Evolutionary conservation across 139 green algal species (phyloP), one percentile per base, ranked within the genome.

Genomic region (Penium margaritaceum): DNA sequence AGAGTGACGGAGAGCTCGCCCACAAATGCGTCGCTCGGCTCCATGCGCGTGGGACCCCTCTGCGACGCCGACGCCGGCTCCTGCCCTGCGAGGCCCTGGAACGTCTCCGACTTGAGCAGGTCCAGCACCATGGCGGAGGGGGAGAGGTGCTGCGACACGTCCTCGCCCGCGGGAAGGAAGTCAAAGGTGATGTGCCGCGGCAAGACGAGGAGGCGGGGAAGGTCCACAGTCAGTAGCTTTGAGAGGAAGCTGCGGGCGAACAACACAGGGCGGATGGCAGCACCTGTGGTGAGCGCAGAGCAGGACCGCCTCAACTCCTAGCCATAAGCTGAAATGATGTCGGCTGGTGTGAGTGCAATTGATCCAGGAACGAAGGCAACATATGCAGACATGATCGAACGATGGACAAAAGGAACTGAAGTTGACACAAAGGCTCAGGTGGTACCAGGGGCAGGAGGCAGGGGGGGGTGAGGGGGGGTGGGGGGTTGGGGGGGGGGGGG

Each of bases 141-240:
- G 3, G 39, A 37, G 19, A 37, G 19, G 32, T 53, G 70, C 30
- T 38, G 57, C 57, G 34, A 17, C 17, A 29, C 24, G 30, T 75
- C 68, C 29, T 75, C 68, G 0, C 27, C 34, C 12, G 41, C 19
- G 29, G 77, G 75, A 3, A 83, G 27, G 65, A 84, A 67, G 60
- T 84, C 65, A n/a, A 84, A 82, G 19, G 74, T 73, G 33, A 84
- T 81, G 32, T 63, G 61, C 17, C 65, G 70, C 24, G 77, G 77
- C 19, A 84, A 27, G 24, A 84, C 44, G 39, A 84, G 46, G 15
- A 84, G 74, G 53, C 46, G 76, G 29, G 77, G 77, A n/a, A 84
- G 57, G 53, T 83, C 75, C 15, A 79, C 53, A 17, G 77, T 84
- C n/a, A 84, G 66, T 19, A 84, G 75, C 58, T 84, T 77, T 15